Conservation (phyloP, 768 basidiomycete genomes). For the Favolaschia claudopus region DNA sequence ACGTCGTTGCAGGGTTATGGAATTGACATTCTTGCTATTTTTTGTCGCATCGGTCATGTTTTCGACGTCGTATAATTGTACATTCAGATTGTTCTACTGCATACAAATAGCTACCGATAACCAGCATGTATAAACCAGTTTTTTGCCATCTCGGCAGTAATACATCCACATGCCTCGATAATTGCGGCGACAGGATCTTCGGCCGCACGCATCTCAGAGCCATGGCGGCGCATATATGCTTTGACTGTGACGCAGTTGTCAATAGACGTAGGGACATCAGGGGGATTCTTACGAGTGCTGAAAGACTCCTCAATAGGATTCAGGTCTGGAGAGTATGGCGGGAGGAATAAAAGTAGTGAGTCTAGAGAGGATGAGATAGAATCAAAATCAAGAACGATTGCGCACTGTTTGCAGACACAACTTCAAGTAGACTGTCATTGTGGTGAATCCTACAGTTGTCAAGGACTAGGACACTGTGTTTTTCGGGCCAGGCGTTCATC, state of each 20-base stretch:
- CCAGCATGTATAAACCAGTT: constrained; percentile 9
- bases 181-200: neutral
- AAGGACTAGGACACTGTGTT: constrained; percentile 31
- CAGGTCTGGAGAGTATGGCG: constrained; percentile 2
- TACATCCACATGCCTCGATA: neutral
- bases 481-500: constrained; percentile 32
- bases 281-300: neutral
- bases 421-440: constrained; percentile 15
- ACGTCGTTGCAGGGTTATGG: neutral
- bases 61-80: too few relatives aligned
- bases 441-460: constrained; percentile 40
- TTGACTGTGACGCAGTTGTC: too few relatives aligned
- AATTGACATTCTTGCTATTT: neutral
- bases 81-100: neutral
- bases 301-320: constrained; percentile 4
- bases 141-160: neutral
- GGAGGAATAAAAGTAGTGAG: neutral
- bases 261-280: too few relatives aligned
- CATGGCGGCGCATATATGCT: too few relatives aligned
- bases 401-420: constrained; percentile 3
- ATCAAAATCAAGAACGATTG: neutral
- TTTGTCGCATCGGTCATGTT: too few relatives aligned
- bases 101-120: neutral
- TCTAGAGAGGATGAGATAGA: neutral
- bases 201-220: neutral